Base-by-base conservation (phyloP, 768 basidiomycete genomes). In the Termitomyces sp. region DNA sequence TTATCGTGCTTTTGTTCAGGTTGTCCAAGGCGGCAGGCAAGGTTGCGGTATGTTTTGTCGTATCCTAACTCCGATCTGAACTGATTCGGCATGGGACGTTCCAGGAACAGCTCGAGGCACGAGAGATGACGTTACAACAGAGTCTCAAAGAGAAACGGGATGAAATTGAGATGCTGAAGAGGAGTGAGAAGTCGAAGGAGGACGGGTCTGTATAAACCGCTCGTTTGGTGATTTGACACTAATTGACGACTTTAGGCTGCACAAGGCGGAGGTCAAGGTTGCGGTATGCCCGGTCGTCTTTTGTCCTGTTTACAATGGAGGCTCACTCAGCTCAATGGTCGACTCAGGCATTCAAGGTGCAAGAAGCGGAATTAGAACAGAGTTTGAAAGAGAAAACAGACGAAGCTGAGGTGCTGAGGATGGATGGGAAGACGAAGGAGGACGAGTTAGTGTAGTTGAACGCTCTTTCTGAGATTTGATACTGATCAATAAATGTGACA, bases 81-180 rank as follows among this genome's bases (percentile, higher is more conserved):
- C 13, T 46, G 6, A 46, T 58, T 13, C 12, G 3, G 1, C 12
- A 42, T 45, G 38, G 5, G 42, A 7, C 32, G 24, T 40, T 44
- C 20, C 63, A 70, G 53, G 68, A 69, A 46, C 62, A 66, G 28
- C 79, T 78, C 55, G 80, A 84, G 18, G 78, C 80, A 22, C 82
- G 83, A 20, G 69, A 74, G 7, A 70, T 76, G 2, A 74, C 78
- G 2, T 64, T 82, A 39, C 71, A 74, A n/a, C 66, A 79, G 22
- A 77, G 28, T 44, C 4, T 55, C 6, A 28, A 55, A 15, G 39
- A 42, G 32, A 55, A 55, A 16, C 33, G 11, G n/a, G 40, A 42
- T n/a, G 55, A 55, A 33, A 42, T 55, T 20, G 40, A 32, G 13
- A 11, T 55, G 2, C n/a, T 55, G 7, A 55, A 44, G 28, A 42